phyloP scores from a whole-genome alignment of 202 grass and related monocot genomes.

The Musa balbisiana region DNA sequence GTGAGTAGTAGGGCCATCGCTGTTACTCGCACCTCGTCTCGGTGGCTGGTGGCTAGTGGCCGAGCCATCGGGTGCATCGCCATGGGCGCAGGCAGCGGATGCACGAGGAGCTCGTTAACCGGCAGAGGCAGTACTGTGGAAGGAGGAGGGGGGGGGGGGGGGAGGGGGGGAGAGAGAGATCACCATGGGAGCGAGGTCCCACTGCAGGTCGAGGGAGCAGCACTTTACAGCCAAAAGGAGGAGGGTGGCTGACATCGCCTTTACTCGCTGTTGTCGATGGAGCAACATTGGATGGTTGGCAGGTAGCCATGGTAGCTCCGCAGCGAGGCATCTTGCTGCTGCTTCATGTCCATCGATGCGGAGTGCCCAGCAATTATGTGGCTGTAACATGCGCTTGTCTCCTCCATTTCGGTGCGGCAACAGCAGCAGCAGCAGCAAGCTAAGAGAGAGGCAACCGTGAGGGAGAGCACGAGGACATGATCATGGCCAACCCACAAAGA shows the following conservation, averaged over 20 bases:
- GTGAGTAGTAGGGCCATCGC: neutral
- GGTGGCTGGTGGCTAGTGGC: too few relatives aligned
- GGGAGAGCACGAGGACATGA: too few relatives aligned
- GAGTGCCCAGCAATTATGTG: constrained; percentile 2
- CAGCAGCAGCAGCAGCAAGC: too few relatives aligned
- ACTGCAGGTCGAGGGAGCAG: neutral
- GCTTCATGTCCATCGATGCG: neutral
- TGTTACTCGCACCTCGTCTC: neutral
- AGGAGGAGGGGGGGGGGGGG: too few relatives aligned
- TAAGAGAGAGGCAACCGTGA: too few relatives aligned
- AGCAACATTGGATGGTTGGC: neutral
- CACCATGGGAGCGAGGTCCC: too few relatives aligned
- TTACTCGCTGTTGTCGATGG: neutral
- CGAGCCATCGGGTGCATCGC: too few relatives aligned
- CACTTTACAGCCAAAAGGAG: neutral
- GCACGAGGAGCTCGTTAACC: too few relatives aligned
- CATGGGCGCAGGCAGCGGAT: too few relatives aligned
- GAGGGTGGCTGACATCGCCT: neutral
- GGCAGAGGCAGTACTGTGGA: too few relatives aligned
- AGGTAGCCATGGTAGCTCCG: neutral
- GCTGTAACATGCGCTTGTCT: constrained; percentile 2
- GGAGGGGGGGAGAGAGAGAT: too few relatives aligned
- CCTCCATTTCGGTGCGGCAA: neutral
- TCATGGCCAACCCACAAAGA: too few relatives aligned
- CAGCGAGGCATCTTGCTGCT: neutral